Evolutionary conservation across 129 eudicot genomes (phyloP), one percentile per base, ranked within the genome.

Genomic region (Tagetes erecta): DNA sequence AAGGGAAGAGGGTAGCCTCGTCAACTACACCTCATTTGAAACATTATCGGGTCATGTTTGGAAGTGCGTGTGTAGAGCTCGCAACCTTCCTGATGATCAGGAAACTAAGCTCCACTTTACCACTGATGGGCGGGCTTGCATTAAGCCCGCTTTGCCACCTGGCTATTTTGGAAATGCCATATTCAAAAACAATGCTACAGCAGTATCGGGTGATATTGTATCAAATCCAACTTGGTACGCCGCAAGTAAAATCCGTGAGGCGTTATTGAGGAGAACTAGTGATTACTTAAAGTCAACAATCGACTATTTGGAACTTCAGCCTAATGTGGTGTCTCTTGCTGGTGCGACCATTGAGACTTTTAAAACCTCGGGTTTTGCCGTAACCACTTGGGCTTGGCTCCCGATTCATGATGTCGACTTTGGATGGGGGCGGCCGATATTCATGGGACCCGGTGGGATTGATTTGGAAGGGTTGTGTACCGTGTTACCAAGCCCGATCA

Each of bases 151-250:
- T 1, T 1, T 70, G 11, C 74, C 74, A 35, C 64, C n/a, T 0
- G 63, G 64, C 35, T 70, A 51, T 51, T 70, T 70, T 40, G 74
- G 74, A 36, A 70, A 70, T 70, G 74, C 5, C 6, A 4, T 51
- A 13, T 50, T 70, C 9, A 36, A 3, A 37, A 37, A 63, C 37
- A 14, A 8, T n/a, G 36, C 34, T 37, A 39, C 4, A 52, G 6
- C 27, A 3, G 20, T 13, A 37, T 0, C 30, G 0, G 11, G 65
- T 7, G 63, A 69, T 2, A 3, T 69, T 36, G 8, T 5, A 52
- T 36, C 46, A 0, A 69, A 69, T 0, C 46, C 74, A 5, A 49
- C 2, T 2, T 69, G 33, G 74, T 36, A 49, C 3, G 35, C 60
- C 0, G 46, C 74, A 1, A 69, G 42, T 0, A 69, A 69, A 47